phyloP scores from a whole-genome alignment of 1,284 basidiomycete genomes.

The Sporisorium iseilematis-ciliati region DNA sequence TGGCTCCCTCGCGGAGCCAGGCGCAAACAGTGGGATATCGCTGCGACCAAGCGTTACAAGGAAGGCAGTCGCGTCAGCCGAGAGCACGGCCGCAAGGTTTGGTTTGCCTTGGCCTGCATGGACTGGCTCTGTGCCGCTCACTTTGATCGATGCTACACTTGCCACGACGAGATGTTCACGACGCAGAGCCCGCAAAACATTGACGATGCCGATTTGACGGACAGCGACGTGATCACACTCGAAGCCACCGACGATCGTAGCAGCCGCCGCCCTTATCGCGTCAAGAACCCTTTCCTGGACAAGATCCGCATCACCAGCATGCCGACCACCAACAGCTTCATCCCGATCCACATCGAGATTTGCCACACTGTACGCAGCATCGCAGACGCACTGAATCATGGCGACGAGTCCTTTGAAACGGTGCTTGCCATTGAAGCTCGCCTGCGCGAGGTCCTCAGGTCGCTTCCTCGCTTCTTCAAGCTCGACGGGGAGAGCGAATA shows the following conservation, averaged over 20 bases:
- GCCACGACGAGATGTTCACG: slow-evolving; percentile 51
- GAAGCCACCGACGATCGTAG: slow-evolving; percentile 10
- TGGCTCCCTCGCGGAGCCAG: slow-evolving; percentile 33
- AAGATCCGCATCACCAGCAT: slow-evolving; percentile 29
- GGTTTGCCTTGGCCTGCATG: slow-evolving; percentile 49
- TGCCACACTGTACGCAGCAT: slow-evolving; percentile 52
- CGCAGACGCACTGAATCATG: slow-evolving; percentile 39
- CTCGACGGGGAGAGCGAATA: slow-evolving; percentile 59
- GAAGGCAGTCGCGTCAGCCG: slow-evolving; percentile 41
- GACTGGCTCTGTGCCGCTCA: slow-evolving; percentile 45
- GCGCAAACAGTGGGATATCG: slow-evolving; percentile 24
- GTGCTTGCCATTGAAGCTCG: slow-evolving; percentile 55
- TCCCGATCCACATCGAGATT: slow-evolving; percentile 50
- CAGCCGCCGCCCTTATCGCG: slow-evolving; percentile 13
- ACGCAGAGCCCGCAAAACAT: slow-evolving; percentile 58
- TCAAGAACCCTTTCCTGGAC: slow-evolving; percentile 24
- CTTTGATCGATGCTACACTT: slow-evolving; percentile 46
- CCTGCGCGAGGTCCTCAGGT: slow-evolving; percentile 46
- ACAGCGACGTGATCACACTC: slow-evolving; percentile 13
- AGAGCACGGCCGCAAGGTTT: slow-evolving; percentile 48
- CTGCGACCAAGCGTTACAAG: slow-evolving; percentile 37
- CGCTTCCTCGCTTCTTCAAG: slow-evolving; percentile 53
- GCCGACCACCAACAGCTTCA: slow-evolving; percentile 56
- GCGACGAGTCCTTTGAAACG: slow-evolving; percentile 46
- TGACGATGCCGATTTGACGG: slow-evolving; percentile 54